These are phyloP conservation scores for Sphenostylis stenocarpa DNA, from an alignment of 306 rosid genomes.

Conservation along the genomic window DNA sequence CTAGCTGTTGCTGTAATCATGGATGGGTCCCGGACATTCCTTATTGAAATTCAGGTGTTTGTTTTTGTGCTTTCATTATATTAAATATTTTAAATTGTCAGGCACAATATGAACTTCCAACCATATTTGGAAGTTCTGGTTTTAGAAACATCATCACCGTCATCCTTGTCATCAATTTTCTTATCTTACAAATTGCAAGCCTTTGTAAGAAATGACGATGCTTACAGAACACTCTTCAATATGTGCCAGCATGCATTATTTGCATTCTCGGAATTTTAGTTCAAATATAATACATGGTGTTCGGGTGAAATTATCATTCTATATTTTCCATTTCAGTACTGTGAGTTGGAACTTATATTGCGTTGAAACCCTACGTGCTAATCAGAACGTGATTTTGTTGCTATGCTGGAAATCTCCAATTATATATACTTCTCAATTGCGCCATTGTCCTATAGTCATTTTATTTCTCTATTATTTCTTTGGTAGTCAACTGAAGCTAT, in stretches of 20 bases:
- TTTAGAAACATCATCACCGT: not conserved
- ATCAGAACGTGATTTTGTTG: not conserved
- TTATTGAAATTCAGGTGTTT: conserved; percentile 88
- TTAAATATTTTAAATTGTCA: not conserved
- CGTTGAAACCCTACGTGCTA: not conserved
- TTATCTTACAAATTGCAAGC: conserved; percentile 20
- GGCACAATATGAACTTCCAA: not conserved
- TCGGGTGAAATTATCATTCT: not conserved
- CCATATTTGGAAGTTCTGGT: not conserved
- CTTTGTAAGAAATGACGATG: not conserved
- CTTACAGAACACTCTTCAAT: conserved; percentile 6
- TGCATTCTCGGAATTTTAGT: not conserved
- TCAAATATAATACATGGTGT: not conserved
- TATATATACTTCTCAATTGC: not conserved
- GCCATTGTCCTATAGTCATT: not conserved
- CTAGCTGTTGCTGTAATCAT: conserved; percentile 86
- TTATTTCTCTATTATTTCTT: not conserved
- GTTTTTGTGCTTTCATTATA: not conserved
- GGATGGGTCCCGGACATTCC: conserved; percentile 93
- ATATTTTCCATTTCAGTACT: not conserved
- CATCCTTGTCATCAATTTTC: not conserved
- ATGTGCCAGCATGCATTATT: not conserved
- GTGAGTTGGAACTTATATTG: not conserved
- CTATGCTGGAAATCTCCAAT: conserved; percentile 6
- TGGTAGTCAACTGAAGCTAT: not conserved